Percentiles rank a stretch among this genome's conserved stretches.
phyloP scores from a whole-genome alignment of 306 rosid genomes.

The Citrullus colocynthis region DNA sequence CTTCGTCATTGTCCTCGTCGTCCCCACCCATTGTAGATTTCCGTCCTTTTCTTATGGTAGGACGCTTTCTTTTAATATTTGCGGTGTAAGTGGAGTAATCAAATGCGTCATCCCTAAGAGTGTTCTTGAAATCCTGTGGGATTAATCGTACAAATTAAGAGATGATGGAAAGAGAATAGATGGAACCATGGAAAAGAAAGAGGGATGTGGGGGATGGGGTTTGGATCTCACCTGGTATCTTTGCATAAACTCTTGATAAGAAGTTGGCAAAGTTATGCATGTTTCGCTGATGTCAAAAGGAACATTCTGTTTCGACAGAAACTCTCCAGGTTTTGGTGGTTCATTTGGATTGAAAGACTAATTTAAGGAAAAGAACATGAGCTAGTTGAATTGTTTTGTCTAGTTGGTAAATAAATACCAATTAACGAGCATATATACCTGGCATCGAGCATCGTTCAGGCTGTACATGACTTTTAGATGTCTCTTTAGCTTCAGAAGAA shows the following conservation, averaged over 20 bases:
- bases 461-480: slow-evolving; percentile 75
- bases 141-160: neutral
- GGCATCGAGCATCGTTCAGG: slow-evolving; percentile 81
- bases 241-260: slow-evolving; percentile 57
- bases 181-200: neutral
- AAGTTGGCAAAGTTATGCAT: slow-evolving; percentile 54
- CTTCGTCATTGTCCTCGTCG: slow-evolving; percentile 39
- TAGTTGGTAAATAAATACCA: neutral
- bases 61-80: slow-evolving; percentile 75
- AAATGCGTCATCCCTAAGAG: slow-evolving; percentile 67
- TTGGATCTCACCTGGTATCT: slow-evolving; percentile 57
- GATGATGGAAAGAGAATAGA: neutral
- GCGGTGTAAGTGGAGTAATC: slow-evolving; percentile 79
- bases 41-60: slow-evolving; percentile 58
- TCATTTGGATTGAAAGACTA: slow-evolving; percentile 88
- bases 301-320: slow-evolving; percentile 61
- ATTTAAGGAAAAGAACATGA: neutral
- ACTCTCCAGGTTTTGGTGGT: slow-evolving; percentile 76
- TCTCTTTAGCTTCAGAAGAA: slow-evolving; percentile 88
- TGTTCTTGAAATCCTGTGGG: slow-evolving; percentile 72
- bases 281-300: slow-evolving; percentile 48
- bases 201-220: neutral
- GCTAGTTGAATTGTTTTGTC: neutral
- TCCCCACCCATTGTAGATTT: slow-evolving; percentile 43
- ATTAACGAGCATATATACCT: slow-evolving; percentile 44